phyloP scores from a whole-genome alignment of 345 rosid species.

The Chamaenerion angustifolium region DNA sequence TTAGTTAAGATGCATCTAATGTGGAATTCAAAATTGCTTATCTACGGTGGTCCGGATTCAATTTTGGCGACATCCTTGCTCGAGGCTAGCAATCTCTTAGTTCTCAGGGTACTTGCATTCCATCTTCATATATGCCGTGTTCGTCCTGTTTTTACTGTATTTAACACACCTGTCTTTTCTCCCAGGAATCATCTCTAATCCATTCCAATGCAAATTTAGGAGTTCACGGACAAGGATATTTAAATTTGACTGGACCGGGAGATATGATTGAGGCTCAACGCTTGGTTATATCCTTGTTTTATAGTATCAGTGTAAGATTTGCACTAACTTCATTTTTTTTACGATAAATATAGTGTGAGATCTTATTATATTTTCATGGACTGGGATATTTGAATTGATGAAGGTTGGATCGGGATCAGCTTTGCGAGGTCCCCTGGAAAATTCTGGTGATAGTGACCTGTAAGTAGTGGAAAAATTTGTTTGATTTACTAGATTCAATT shows the following conservation, averaged over 20 bases:
- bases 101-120: slow-evolving; percentile 39
- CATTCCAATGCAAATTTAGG: slow-evolving; percentile 66
- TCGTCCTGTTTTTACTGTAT: slow-evolving; percentile 5
- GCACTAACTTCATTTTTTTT: slow-evolving; percentile 3
- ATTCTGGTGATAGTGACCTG: slow-evolving; percentile 56
- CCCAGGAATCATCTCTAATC: slow-evolving; percentile 51
- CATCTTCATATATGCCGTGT: not conserved
- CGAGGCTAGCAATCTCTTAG: slow-evolving; percentile 59
- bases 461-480: slow-evolving; percentile 24
- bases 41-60: slow-evolving; percentile 46
- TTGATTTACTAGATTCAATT: too few relatives aligned
- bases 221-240: slow-evolving; percentile 56
- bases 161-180: slow-evolving; percentile 3
- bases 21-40: slow-evolving; percentile 66
- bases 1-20: slow-evolving; percentile 52
- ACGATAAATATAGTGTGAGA: not conserved
- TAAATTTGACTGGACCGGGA: slow-evolving; percentile 61
- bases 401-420: slow-evolving; percentile 82
- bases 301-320: slow-evolving; percentile 40
- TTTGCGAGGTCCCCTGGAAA: slow-evolving; percentile 67
- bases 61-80: slow-evolving; percentile 42
- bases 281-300: slow-evolving; percentile 45
- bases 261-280: slow-evolving; percentile 53
- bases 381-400: slow-evolving; percentile 6
- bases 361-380: not conserved